Evolutionary conservation across 2,329 filamentous ascomycete genomes (phyloP), one percentile per base, ranked within the genome.

Genomic region (Hyphodiscus sp.): DNA sequence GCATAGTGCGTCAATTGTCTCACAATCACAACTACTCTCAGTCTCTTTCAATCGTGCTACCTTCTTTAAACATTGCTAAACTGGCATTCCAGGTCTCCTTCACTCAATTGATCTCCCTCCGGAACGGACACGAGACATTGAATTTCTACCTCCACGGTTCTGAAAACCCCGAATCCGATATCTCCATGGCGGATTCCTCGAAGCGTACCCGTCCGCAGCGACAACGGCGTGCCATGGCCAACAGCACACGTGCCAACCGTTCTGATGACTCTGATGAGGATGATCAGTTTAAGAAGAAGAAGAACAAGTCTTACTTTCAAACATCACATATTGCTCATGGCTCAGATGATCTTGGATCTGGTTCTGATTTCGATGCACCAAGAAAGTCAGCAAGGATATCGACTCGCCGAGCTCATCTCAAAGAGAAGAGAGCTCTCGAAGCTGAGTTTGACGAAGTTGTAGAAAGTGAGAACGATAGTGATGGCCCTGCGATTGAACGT

Each of bases 401-500:
- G 23, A 8, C 23, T 8, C 23, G 23, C 23, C 23, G 8, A 26
- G 8, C 23, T 26, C 23, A 26, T 4, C 23, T 26, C 3, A 26
- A 26, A 8, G 4, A 26, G 23, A 26, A 26, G 23, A 26, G 23
- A 26, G 3, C 23, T 26, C 23, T 26, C 20, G 56, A 61, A 15
- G 56, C 56, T n/a, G 56, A 62, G 5, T 53, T 53, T 2, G 64
- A 65, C 46, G 63, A 67, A 45, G 55, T 63, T 23, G 58, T 60
- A 19, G 57, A 57, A 9, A 26, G 30, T 20, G 45, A 58, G 16
- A 53, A 58, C 6, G 59, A 62, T n/a, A 63, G 57, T 45, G 67
- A 74, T 51, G 84, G 86, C 57, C 70, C 71, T 1, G 73, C 76
- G 1, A 71, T 69, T 20, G 71, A 82, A 53, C 79, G 87, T 42